Conservation (phyloP, 495 filamentous ascomycete species). For the Geoglossum glabrum region DNA sequence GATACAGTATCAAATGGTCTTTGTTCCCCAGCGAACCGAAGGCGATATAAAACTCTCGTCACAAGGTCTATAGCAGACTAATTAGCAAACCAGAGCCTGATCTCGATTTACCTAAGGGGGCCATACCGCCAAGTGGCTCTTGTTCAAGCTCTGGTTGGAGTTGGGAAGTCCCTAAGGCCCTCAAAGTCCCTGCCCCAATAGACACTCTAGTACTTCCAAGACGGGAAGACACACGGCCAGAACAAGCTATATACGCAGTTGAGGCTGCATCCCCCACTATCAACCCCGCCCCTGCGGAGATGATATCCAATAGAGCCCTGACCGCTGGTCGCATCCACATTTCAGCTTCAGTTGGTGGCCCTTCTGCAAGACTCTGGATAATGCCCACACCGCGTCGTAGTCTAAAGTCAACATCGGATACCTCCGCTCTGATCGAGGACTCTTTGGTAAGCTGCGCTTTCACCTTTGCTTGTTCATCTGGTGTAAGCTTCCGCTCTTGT, state of each 20-base stretch:
- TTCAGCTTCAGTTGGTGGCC: conserved; percentile 64
- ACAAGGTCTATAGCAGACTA: conserved; percentile 35
- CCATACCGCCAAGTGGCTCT: conserved; percentile 49
- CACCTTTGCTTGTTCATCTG: conserved; percentile 75
- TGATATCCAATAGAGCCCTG: conserved; percentile 42
- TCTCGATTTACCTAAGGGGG: neutral
- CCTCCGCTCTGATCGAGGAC: conserved; percentile 46
- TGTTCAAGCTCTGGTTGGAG: conserved; percentile 48
- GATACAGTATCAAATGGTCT: conserved; percentile 73
- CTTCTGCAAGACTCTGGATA: conserved; percentile 58
- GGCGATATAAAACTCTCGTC: conserved; percentile 73
- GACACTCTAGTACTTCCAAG: conserved; percentile 59
- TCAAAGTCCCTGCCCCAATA: conserved; percentile 68
- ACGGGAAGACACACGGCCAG: conserved; percentile 52
- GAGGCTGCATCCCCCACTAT: conserved; percentile 66
- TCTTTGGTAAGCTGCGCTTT: conserved; percentile 84
- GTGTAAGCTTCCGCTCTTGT: conserved; percentile 69
- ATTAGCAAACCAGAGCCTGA: neutral
- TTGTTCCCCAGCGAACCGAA: conserved; percentile 81
- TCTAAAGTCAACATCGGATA: conserved; percentile 43
- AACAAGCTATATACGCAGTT: conserved; percentile 53
- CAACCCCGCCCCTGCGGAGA: conserved; percentile 59
- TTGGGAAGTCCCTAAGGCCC: conserved; percentile 50
- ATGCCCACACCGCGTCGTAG: conserved; percentile 68
- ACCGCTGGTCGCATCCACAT: conserved; percentile 73